Base-by-base conservation (phyloP, 129 eudicot species). In the Dittrichia graveolens region DNA sequence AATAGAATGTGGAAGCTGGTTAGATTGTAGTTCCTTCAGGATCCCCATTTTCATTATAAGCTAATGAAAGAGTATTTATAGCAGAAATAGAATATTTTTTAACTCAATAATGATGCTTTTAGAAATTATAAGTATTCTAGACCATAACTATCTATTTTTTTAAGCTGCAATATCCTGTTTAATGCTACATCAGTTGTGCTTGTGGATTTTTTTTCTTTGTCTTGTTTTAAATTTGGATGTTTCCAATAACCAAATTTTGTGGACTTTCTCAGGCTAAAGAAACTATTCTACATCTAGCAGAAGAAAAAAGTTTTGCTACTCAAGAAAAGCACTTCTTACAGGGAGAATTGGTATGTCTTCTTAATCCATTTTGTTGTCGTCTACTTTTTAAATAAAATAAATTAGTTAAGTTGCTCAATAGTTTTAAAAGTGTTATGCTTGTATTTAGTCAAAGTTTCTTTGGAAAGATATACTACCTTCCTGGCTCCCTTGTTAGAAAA, bases 301-400 rank as follows among this genome's bases (percentile, higher is more conserved):
- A 78, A 78, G 82, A 71, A 44, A 78, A 71, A 78, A 53, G 82
- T 63, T 78, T 37, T 16, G 72, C 60, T 71, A 63, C 67, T 71
- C 77, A 78, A 35, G 82, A 71, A 72, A 78, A 63, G 40, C 77
- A 78, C 77, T 52, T 63, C 14, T 42, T 78, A 78, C 82, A 78
- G 73, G 82, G 82, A 62, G 82, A 78, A 52, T 43, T 78, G 77
- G 82, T 78, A 52, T 39, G 75, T 67, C 12, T 57, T 67, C 61
- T 47, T 11, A 34, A 62, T 42, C 42, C 61, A 16, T 62, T n/a
- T 8, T 3, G 39, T 53, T 53, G 40, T 16, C 6, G 0, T 40
- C 64, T 40, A 13, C n/a, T 43, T 10, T 40, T 40, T 18, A 19
- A 7, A 40, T 7, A 41, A 7, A 14, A 8, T 62, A 19, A 42